Evolutionary conservation across 1,284 basidiomycete genomes (phyloP).

Genomic region (Veloboletus limbatus): DNA sequence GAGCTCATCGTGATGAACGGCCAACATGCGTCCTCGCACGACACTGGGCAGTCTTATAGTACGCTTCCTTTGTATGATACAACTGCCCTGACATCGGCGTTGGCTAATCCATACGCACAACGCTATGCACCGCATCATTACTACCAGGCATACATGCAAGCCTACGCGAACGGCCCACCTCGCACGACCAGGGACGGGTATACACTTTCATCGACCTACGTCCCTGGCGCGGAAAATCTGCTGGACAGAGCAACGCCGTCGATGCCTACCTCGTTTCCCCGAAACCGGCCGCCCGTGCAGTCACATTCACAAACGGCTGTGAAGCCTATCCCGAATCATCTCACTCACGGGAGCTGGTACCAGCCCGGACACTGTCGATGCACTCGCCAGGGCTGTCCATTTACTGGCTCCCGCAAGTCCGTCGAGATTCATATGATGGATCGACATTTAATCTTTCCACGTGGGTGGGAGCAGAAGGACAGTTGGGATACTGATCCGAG

Average conservation of each 20-base stretch:
- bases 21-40: conserved; percentile 13
- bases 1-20: conserved; percentile 18
- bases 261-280: neutral
- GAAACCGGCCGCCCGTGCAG: conserved; percentile 5
- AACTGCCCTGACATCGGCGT: conserved; percentile 30
- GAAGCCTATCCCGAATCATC: conserved; percentile 19
- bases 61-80: conserved; percentile 21
- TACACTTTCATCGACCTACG: conserved; percentile 51
- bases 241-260: conserved; percentile 14
- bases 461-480: conserved; percentile 66
- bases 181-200: conserved; percentile 52
- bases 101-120: conserved; percentile 42
- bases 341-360: conserved; percentile 48
- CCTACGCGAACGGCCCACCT: conserved; percentile 24
- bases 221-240: conserved; percentile 21
- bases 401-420: conserved; percentile 69
- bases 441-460: conserved; percentile 80
- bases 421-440: conserved; percentile 90
- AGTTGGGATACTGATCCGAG: conserved; percentile 78
- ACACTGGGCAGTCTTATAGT: conserved; percentile 10
- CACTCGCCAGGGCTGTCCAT: conserved; percentile 65
- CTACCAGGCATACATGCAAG: conserved; percentile 55
- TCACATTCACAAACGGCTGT: conserved; percentile 3
- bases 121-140: conserved; percentile 50
- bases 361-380: conserved; percentile 63